Percentiles rank a stretch among this genome's conserved stretches.
phyloP scores from a whole-genome alignment of 768 basidiomycete species.

The Neoboletus magnificus region DNA sequence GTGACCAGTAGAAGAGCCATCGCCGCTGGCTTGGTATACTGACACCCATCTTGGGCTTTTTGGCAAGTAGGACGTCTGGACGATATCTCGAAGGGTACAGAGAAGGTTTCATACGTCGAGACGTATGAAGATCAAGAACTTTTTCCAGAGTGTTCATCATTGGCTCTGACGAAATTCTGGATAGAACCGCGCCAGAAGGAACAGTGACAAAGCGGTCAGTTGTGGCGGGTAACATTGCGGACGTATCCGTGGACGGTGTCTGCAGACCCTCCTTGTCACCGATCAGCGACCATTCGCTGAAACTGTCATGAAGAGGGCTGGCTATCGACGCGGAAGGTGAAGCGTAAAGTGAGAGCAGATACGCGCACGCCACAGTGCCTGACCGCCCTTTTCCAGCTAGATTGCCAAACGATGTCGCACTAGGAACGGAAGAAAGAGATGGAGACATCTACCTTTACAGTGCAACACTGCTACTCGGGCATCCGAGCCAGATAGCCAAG shows the following conservation, averaged over 20 bases:
- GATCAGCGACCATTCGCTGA: slow-evolving; percentile 20
- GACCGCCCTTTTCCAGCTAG: slow-evolving; percentile 81
- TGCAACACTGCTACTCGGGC: slow-evolving; percentile 78
- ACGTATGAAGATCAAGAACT: slow-evolving; percentile 67
- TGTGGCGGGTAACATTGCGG: neutral
- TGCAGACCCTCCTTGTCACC: slow-evolving; percentile 17
- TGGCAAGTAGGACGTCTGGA: slow-evolving; percentile 18
- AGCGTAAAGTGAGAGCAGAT: slow-evolving; percentile 58
- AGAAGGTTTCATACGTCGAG: slow-evolving; percentile 58
- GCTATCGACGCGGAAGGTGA: slow-evolving; percentile 42
- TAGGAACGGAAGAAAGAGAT: neutral
- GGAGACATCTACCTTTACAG: slow-evolving; percentile 63
- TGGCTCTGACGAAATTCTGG: slow-evolving; percentile 18
- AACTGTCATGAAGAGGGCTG: slow-evolving; percentile 11
- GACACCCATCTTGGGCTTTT: slow-evolving; percentile 54
- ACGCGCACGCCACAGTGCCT: slow-evolving; percentile 81
- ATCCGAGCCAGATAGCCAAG: slow-evolving; percentile 64
- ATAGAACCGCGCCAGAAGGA: slow-evolving; percentile 1
- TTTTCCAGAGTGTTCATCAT: slow-evolving; percentile 41
- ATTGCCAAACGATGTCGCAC: slow-evolving; percentile 2
- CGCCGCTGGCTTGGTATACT: slow-evolving; percentile 81
- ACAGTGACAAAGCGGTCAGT: neutral
- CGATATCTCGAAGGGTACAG: neutral
- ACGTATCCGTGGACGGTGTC: slow-evolving; percentile 3
- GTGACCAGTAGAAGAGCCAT: slow-evolving; percentile 76